Base-by-base conservation (phyloP, 1,139 yeast genomes). In the Tardiomyces blankii region DNA sequence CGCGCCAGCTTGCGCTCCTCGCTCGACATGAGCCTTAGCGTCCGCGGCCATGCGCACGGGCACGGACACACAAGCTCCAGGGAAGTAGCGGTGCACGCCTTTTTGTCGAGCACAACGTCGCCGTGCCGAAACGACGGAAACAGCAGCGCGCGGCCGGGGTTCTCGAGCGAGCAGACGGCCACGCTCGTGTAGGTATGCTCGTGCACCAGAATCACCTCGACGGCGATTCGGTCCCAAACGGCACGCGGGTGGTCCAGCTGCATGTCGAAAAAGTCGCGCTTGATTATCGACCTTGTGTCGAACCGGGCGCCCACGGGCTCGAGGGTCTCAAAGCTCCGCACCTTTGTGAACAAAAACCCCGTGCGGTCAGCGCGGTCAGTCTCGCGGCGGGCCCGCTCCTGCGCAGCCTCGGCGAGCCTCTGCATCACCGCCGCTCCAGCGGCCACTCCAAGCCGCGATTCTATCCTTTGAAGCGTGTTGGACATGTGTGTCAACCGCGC, bases 131-230 rank as follows among this genome's bases (percentile, higher is more conserved):
- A 54, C 5, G 64, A 54, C 11, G 65, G 64, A 49, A 67, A 68
- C 42, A 68, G 47, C 39, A 68, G 52, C 2, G 63, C 57, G 40
- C 67, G 54, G 3, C 68, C 68, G 3, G 67, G 54, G 40, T 60
- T 55, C 42, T 62, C 63, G 14, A 65, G 53, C 27, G 60, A 57
- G 48, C 69, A 66, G 18, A 68, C 49, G 1, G 66, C 70, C 21
- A 68, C 48, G 28, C 64, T 56, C 4, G 55, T 52, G 32, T 54
- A 52, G 27, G 51, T 49, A 48, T 46, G 41, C 43, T 51, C 43
- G 45, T 47, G 30, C 50, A 53, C 46, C 46, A 61, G 35, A 44
- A 55, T 43, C 5, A 64, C 47, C 47, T 65, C 67, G 9, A 62
- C 63, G 18, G 60, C 51, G 28, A 55, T 41, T 39, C 58, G 52